Evolutionary conservation across 2,329 filamentous ascomycete species (phyloP).

Genomic region (Diaporthe humulicola): DNA sequence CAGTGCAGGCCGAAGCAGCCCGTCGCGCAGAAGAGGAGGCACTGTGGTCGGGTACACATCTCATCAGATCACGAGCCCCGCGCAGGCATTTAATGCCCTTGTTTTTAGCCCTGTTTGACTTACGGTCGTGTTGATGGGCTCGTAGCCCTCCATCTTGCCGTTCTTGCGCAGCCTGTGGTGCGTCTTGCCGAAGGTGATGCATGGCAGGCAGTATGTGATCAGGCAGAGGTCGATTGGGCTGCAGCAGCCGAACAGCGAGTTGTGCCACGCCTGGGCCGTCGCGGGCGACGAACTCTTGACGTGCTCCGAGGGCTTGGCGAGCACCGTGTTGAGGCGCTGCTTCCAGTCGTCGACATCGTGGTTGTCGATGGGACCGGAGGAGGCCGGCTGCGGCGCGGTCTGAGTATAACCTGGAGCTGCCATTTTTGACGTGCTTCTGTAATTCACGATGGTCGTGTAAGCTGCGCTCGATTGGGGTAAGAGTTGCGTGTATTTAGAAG

Average conservation of each 20-base stretch:
- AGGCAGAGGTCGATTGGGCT: constrained; percentile 58
- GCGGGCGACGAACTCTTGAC: constrained; percentile 57
- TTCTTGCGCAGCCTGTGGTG: constrained; percentile 59
- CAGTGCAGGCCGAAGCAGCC: constrained; percentile 56
- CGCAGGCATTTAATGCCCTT: no score
- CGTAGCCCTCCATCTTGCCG: constrained; percentile 56
- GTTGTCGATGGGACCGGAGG: constrained; percentile 55
- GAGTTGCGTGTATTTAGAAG: not conserved
- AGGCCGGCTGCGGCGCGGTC: constrained; percentile 36
- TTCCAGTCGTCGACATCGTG: constrained; percentile 60
- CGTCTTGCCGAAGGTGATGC: constrained; percentile 63
- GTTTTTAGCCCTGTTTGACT: no score
- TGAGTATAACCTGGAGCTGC: constrained; percentile 38
- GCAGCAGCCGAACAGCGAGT: constrained; percentile 60
- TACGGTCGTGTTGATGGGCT: constrained; percentile 62
- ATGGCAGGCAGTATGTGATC: constrained; percentile 61
- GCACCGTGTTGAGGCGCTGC: constrained; percentile 57
- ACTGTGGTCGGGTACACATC: constrained; percentile 45
- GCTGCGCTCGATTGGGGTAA: not conserved
- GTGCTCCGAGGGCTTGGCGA: constrained; percentile 55
- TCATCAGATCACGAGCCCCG: not conserved
- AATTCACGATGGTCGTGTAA: not conserved
- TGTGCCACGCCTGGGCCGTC: constrained; percentile 54
- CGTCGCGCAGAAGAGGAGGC: constrained; percentile 58
- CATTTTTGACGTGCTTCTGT: constrained; percentile 33